A percentile compares a stretch with the other conserved stretches of the same genome.
Evolutionary conservation across 129 eudicot genomes (phyloP).

Genomic region (Dittrichia graveolens): DNA sequence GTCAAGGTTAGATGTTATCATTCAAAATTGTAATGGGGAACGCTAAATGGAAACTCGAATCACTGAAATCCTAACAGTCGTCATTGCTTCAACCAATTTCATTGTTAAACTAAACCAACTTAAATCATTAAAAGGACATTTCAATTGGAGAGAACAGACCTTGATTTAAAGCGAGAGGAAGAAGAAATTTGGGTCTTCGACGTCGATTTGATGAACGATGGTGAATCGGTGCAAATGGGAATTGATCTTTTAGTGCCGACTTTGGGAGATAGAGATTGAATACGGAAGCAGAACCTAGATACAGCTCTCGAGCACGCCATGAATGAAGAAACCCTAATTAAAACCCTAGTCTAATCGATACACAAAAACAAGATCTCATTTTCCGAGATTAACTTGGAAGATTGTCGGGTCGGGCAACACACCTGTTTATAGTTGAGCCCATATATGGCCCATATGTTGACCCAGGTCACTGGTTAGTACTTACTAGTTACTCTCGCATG

Average conservation of each 20-base stretch:
- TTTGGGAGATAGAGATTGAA: conserved; percentile 38
- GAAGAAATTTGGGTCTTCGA: conserved; percentile 36
- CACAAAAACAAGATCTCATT: not conserved
- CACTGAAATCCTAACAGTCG: not conserved
- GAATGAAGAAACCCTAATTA: conserved; percentile 30
- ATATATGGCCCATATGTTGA: not conserved
- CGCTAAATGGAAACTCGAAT: not conserved
- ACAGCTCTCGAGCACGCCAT: conserved; percentile 45
- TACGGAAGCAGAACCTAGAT: conserved; percentile 38
- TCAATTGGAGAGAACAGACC: conserved; percentile 37
- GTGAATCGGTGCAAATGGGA: conserved; percentile 17
- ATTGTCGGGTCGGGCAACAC: conserved; percentile 27
- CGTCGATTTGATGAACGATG: conserved; percentile 33
- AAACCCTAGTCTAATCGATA: conserved; percentile 21
- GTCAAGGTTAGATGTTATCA: not conserved
- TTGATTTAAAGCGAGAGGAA: conserved; percentile 35
- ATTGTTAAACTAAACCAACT: not conserved
- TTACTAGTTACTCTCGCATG: too few species aligned
- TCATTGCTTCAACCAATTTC: conserved; percentile 12
- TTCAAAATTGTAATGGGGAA: not conserved
- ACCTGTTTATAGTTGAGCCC: conserved; percentile 4
- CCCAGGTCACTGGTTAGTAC: too few species aligned
- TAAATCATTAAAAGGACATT: not conserved
- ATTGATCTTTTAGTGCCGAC: conserved; percentile 28
- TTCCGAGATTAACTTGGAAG: not conserved